phyloP scores from a whole-genome alignment of 768 basidiomycete genomes.

The Trichaptum fuscoviolaceum region DNA sequence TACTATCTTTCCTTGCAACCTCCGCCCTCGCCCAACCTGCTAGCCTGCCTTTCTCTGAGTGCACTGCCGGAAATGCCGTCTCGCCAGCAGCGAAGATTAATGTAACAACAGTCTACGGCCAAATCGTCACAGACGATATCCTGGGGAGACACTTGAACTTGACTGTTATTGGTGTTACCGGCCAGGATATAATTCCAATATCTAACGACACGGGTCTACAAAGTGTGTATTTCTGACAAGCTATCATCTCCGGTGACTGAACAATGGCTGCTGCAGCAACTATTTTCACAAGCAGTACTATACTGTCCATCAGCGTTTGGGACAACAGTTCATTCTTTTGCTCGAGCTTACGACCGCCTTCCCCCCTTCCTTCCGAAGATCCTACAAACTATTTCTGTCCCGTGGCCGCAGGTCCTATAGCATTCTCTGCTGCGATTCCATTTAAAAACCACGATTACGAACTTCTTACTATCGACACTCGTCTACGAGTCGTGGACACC shows the following conservation, averaged over 20 bases:
- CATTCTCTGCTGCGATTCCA: constrained; percentile 69
- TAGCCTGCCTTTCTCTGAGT: constrained; percentile 59
- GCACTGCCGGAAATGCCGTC: constrained; percentile 38
- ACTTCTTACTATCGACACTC: constrained; percentile 80
- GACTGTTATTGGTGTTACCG: constrained; percentile 62
- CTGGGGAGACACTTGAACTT: constrained; percentile 55
- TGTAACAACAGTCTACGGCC: constrained; percentile 67
- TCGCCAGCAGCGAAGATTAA: constrained; percentile 48
- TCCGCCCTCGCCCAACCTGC: constrained; percentile 42
- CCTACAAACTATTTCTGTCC: constrained; percentile 62
- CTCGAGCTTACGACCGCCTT: constrained; percentile 69
- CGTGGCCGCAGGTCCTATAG: constrained; percentile 72
- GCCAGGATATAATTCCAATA: constrained; percentile 53
- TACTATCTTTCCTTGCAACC: background rate
- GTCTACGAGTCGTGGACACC: constrained; percentile 85
- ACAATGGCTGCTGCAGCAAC: constrained; percentile 49
- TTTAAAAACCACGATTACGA: constrained; percentile 53
- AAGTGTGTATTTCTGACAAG: constrained; percentile 39
- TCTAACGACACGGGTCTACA: constrained; percentile 59
- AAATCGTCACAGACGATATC: constrained; percentile 45
- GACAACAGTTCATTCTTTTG: constrained; percentile 74
- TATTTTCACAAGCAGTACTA: constrained; percentile 75
- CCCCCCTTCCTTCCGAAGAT: constrained; percentile 50
- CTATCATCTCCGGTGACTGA: constrained; percentile 12
- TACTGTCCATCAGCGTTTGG: constrained; percentile 74